These are phyloP conservation scores for Magnolia sinica DNA, from an alignment of 164 flowering plant genomes.

Conservation along the genomic window DNA sequence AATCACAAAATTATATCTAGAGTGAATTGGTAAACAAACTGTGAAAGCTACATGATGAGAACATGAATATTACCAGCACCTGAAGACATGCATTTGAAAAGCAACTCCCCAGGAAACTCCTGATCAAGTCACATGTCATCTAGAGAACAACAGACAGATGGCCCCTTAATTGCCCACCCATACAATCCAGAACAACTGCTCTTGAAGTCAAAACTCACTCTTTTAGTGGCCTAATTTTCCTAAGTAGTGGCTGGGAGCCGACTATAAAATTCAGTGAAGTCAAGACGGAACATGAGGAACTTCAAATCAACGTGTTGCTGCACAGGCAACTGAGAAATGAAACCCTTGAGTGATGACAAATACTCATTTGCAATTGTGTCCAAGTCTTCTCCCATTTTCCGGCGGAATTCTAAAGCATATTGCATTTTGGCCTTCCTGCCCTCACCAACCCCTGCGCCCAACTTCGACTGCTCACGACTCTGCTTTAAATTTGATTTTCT, in stretches of 20 bases:
- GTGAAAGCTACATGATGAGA: background rate
- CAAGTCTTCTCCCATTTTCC: constrained; percentile 64
- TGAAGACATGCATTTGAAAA: background rate
- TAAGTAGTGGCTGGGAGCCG: constrained; percentile 33
- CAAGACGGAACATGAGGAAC: constrained; percentile 88
- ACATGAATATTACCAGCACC: constrained; percentile 8
- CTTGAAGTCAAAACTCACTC: constrained; percentile 1
- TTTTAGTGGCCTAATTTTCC: constrained; percentile 8
- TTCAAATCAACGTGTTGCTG: constrained; percentile 93
- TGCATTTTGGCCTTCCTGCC: constrained; percentile 84
- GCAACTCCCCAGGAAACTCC: constrained; percentile 10
- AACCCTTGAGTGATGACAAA: constrained; percentile 65
- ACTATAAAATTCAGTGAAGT: constrained; percentile 92
- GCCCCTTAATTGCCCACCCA: constrained; percentile 6
- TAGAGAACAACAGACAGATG: background rate
- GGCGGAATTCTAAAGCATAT: constrained; percentile 77
- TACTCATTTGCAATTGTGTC: constrained; percentile 70
- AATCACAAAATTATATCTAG: background rate
- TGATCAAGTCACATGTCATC: background rate
- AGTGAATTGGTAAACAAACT: no score
- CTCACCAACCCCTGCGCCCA: constrained; percentile 63
- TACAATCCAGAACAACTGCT: constrained; percentile 11
- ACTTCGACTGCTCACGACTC: constrained; percentile 36
- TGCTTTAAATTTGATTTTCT: constrained; percentile 28
- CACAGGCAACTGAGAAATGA: constrained; percentile 82